Evolutionary conservation across 2,329 filamentous ascomycete species (phyloP).

Genomic region (Trichoderma brevicompactum): DNA sequence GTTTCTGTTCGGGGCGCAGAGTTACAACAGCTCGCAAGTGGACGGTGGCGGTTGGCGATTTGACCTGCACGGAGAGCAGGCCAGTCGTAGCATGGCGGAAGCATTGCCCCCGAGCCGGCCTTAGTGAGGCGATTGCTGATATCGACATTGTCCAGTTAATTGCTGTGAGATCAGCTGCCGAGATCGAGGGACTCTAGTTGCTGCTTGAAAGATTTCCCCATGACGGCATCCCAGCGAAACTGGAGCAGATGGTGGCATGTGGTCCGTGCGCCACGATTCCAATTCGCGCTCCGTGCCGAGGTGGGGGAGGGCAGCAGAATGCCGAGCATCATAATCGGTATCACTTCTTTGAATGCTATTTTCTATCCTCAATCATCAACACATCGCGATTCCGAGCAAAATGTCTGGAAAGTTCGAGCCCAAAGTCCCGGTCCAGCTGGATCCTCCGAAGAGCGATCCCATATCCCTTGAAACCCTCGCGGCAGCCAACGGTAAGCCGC

Average conservation of each 20-base stretch:
- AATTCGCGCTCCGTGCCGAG: constrained; percentile 25
- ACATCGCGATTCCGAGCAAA: constrained; percentile 28
- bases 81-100: constrained; percentile 38
- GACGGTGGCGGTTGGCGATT: constrained; percentile 37
- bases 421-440: constrained; percentile 73
- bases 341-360: background rate
- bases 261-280: constrained; percentile 31
- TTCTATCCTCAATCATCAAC: too few relatives aligned
- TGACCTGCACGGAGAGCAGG: constrained; percentile 42
- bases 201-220: constrained; percentile 18
- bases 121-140: constrained; percentile 42
- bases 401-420: constrained; percentile 76
- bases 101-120: constrained; percentile 41
- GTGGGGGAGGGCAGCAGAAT: constrained; percentile 17
- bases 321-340: background rate
- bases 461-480: constrained; percentile 81
- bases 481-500: constrained; percentile 76
- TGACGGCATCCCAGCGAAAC: constrained; percentile 21
- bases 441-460: constrained; percentile 83
- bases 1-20: constrained; percentile 37
- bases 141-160: constrained; percentile 39
- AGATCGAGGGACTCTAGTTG: background rate
- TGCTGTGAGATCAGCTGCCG: background rate
- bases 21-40: constrained; percentile 40
- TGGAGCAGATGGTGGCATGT: constrained; percentile 11